Evolutionary conservation across 2,329 filamentous ascomycete genomes (phyloP).

Genomic region (Calonectria pseudoreteaudii): DNA sequence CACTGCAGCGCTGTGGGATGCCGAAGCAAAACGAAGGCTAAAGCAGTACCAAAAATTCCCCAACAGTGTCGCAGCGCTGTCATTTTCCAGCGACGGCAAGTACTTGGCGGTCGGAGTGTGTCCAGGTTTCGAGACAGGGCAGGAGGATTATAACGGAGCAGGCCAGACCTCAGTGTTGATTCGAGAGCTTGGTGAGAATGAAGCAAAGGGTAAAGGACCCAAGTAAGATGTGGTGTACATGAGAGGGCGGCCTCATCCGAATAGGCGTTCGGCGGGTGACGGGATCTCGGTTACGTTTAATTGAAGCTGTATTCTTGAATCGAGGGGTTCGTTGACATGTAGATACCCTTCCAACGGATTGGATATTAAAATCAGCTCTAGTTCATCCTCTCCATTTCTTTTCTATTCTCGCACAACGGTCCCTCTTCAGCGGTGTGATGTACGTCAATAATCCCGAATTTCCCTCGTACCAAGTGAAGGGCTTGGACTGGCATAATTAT

Average conservation of each 20-base stretch:
- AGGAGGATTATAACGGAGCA: slow-evolving; percentile 80
- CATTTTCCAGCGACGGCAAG: slow-evolving; percentile 82
- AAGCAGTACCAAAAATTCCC: slow-evolving; percentile 89
- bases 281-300: slow-evolving; percentile 41
- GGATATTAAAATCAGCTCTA: slow-evolving; percentile 13
- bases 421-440: neutral
- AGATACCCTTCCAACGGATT: slow-evolving; percentile 47
- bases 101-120: slow-evolving; percentile 85
- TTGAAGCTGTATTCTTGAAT: slow-evolving; percentile 34
- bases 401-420: neutral
- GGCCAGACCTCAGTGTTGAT: slow-evolving; percentile 84
- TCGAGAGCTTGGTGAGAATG: slow-evolving; percentile 85
- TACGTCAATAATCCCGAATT: neutral
- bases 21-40: slow-evolving; percentile 88
- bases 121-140: slow-evolving; percentile 88
- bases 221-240: slow-evolving; percentile 60
- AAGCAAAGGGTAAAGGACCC: slow-evolving; percentile 86
- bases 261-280: slow-evolving; percentile 47
- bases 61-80: slow-evolving; percentile 80
- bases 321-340: slow-evolving; percentile 40
- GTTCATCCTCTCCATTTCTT: neutral
- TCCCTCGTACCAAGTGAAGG: slow-evolving; percentile 22
- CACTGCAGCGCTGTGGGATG: slow-evolving; percentile 94
- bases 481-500: neutral
- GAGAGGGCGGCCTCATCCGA: slow-evolving; percentile 35